A percentile compares a stretch with the other conserved stretches of the same genome.
Evolutionary conservation across 2,329 filamentous ascomycete genomes (phyloP).

Genomic region (Gremmenia infestans): DNA sequence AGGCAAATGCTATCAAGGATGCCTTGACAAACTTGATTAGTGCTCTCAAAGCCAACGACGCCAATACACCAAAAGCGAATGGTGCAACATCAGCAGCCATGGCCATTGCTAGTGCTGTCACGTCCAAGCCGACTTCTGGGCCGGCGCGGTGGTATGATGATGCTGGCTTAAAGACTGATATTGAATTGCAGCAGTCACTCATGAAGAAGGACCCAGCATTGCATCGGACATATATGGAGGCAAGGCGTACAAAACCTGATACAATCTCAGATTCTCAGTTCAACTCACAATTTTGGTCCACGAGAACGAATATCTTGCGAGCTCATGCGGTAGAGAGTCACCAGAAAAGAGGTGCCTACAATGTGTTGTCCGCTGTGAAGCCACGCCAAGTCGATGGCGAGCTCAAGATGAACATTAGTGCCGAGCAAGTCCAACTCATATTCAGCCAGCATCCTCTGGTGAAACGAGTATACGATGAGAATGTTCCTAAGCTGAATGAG

Average conservation of each 20-base stretch:
- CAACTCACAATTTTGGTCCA: constrained; percentile 91
- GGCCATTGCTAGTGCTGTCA: constrained; percentile 69
- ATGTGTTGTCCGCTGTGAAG: constrained; percentile 87
- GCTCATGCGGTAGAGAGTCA: constrained; percentile 84
- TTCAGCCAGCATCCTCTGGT: constrained; percentile 91
- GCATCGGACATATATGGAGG: constrained; percentile 82
- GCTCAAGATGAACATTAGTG: constrained; percentile 75
- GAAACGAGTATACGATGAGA: constrained; percentile 86
- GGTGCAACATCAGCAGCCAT: constrained; percentile 59
- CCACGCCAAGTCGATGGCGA: constrained; percentile 70
- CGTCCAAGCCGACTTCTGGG: constrained; percentile 40
- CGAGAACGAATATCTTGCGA: constrained; percentile 76
- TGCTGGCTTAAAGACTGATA: constrained; percentile 67
- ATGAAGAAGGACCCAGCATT: constrained; percentile 74
- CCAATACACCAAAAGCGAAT: constrained; percentile 28
- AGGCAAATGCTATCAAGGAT: constrained; percentile 83
- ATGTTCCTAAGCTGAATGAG: constrained; percentile 76
- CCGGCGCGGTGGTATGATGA: constrained; percentile 75
- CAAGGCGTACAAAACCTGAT: constrained; percentile 75
- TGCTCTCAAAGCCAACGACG: constrained; percentile 44
- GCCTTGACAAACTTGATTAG: constrained; percentile 70
- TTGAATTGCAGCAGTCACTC: constrained; percentile 80
- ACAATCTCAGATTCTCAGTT: constrained; percentile 77
- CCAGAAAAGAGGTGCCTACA: constrained; percentile 86
- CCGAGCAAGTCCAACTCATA: constrained; percentile 89